Conservation (phyloP, 2,329 filamentous ascomycete genomes). For the Myriosclerotinia scirpicola region DNA sequence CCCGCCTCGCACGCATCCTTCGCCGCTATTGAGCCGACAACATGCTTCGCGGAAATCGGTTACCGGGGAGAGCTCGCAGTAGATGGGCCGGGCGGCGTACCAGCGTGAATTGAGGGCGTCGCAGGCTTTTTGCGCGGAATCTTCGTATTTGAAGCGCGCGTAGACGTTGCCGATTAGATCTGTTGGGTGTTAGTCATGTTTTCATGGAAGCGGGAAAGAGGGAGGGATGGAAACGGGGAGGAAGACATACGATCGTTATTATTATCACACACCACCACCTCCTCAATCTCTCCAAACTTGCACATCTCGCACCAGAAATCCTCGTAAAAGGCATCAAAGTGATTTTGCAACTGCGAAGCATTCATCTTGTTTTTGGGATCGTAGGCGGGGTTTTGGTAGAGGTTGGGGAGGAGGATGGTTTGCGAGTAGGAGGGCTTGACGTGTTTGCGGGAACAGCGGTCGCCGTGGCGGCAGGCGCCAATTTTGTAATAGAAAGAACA, state of each 20-base stretch:
- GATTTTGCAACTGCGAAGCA: conserved; percentile 91
- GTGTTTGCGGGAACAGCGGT: conserved; percentile 97
- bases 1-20: conserved; percentile 91
- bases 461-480: conserved; percentile 95
- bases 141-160: conserved; percentile 99
- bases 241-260: conserved; percentile 70
- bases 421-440: conserved; percentile 98
- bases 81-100: conserved; percentile 96
- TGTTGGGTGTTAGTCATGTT: conserved; percentile 38
- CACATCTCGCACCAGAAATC: conserved; percentile 99
- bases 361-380: conserved; percentile 98
- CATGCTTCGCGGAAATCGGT: conserved; percentile 98
- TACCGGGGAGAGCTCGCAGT: conserved; percentile 95
- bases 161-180: conserved; percentile 99
- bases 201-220: background rate
- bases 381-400: conserved; percentile 98
- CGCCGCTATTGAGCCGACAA: conserved; percentile 89
- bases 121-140: conserved; percentile 88
- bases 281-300: conserved; percentile 96
- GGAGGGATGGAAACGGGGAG: background rate
- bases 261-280: conserved; percentile 98
- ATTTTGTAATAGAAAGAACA: conserved; percentile 99
- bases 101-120: conserved; percentile 91
- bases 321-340: conserved; percentile 99
- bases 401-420: conserved; percentile 95